These are phyloP conservation scores for Hyphopichia pseudoburtonii DNA, from an alignment of 1,139 yeast genomes.

Conservation along the genomic window DNA sequence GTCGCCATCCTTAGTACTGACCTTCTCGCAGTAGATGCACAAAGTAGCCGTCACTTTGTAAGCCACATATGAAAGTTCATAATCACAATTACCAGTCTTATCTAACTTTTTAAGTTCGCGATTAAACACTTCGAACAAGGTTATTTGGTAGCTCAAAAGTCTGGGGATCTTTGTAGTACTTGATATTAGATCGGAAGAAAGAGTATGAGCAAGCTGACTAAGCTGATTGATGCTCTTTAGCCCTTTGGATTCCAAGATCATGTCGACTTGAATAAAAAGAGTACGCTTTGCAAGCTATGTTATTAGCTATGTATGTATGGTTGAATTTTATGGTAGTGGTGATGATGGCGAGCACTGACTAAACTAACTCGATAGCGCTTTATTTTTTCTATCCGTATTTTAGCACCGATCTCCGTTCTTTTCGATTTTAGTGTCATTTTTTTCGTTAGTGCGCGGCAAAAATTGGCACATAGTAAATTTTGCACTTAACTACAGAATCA, in stretches of 20 bases:
- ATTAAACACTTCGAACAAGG: slow-evolving; percentile 35
- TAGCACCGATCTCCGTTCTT: no score
- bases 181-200: slow-evolving; percentile 7
- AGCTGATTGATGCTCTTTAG: slow-evolving; percentile 6
- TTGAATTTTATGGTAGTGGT: no score
- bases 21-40: slow-evolving; percentile 13
- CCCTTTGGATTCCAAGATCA: neutral
- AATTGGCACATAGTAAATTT: no score
- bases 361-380: no score
- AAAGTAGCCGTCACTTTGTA: slow-evolving; percentile 18
- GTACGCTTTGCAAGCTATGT: no score
- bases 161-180: slow-evolving; percentile 12
- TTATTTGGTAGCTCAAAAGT: slow-evolving; percentile 26
- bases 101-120: slow-evolving; percentile 29
- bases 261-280: no score
- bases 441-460: no score
- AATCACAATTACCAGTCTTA: slow-evolving; percentile 29
- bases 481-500: no score
- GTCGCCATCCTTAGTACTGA: slow-evolving; percentile 16
- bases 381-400: no score
- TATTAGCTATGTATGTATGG: no score
- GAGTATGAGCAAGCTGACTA: slow-evolving; percentile 4
- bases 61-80: slow-evolving; percentile 7
- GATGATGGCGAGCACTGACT: no score
- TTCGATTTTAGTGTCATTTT: no score